These are phyloP conservation scores for Sorghum bicolor DNA, from an alignment of 176 grass and related monocot genomes.

Conservation along the genomic window Sorghum_bicolor_NCBIv3 NC_012873.2:10278501-10279000, in stretches of 20 bases:
- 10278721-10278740: constrained; percentile 47
- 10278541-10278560: constrained; percentile 26
- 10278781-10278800: constrained; percentile 27
- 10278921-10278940: constrained; percentile 2
- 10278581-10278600: neutral
- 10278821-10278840: constrained; percentile 9
- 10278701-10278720: constrained; percentile 41
- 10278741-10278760: constrained; percentile 37
- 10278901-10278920: neutral
- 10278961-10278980: neutral
- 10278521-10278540: constrained; percentile 16
- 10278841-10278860: constrained; percentile 14
- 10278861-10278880: neutral
- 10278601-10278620: constrained; percentile 20
- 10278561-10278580: neutral
- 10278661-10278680: neutral
- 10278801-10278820: constrained; percentile 22
- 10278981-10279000: constrained; percentile 2
- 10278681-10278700: constrained; percentile 41
- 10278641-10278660: constrained; percentile 29
- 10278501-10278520: constrained; percentile 9
- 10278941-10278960: neutral
- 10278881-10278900: neutral
- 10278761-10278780: constrained; percentile 25
- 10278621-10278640: constrained; percentile 24